Conservation (phyloP, 2,329 filamentous ascomycete species). For the Ceratocystis papillata region DNA sequence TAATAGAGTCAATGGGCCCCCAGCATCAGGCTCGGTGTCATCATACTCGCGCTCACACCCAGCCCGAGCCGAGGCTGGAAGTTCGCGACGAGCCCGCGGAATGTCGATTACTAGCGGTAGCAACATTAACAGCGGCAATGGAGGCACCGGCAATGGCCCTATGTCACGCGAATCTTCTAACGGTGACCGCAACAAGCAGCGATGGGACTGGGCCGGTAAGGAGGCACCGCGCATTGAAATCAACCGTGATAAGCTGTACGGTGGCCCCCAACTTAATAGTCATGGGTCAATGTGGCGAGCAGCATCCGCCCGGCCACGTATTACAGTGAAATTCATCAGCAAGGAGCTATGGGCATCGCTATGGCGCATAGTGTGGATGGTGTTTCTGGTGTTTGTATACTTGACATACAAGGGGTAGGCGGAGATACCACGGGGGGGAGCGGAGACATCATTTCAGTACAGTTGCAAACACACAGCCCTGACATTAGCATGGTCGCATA, state of each 20-base stretch:
- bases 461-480: too few relatives aligned
- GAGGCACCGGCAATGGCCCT: neutral
- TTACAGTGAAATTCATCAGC: constrained; percentile 39
- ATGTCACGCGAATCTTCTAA: constrained; percentile 24
- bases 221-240: constrained; percentile 45
- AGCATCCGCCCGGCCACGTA: constrained; percentile 30
- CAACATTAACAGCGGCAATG: constrained; percentile 27
- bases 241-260: constrained; percentile 37
- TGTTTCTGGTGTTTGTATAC: constrained; percentile 54
- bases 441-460: neutral
- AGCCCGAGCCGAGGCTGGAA: constrained; percentile 26
- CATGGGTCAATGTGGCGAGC: constrained; percentile 27
- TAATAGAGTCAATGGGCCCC: constrained; percentile 26
- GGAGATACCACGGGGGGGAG: neutral
- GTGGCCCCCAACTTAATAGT: constrained; percentile 15
- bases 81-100: constrained; percentile 25
- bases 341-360: constrained; percentile 52
- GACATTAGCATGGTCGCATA: neutral
- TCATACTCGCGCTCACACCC: constrained; percentile 23
- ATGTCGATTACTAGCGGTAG: constrained; percentile 9
- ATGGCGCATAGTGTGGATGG: constrained; percentile 53
- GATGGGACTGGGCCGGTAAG: constrained; percentile 37
- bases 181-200: constrained; percentile 22
- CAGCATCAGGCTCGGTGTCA: constrained; percentile 24
- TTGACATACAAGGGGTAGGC: constrained; percentile 51